These are phyloP conservation scores for Persicaria maculosa DNA, from an alignment of 148 eudicot genomes.

Conservation along the genomic window DNA sequence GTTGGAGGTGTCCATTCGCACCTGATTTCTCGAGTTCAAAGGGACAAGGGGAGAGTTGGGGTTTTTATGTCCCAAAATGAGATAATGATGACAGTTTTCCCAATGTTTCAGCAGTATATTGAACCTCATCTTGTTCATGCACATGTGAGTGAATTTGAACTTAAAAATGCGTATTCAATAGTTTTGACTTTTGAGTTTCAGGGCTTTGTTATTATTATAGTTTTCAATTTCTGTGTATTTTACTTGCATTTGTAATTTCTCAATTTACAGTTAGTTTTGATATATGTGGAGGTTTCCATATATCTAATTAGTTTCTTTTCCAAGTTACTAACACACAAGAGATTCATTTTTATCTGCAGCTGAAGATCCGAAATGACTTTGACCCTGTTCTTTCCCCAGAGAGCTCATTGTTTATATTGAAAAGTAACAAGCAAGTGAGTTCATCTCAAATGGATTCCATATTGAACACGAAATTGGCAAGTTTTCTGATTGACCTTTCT, in stretches of 20 bases:
- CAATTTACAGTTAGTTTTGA: neutral
- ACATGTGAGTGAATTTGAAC: constrained; percentile 59
- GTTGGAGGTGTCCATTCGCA: constrained; percentile 99
- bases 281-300: neutral
- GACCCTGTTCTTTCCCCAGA: constrained; percentile 99
- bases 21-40: constrained; percentile 91
- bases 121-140: constrained; percentile 99
- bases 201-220: neutral
- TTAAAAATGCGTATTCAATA: neutral
- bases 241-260: neutral
- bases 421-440: constrained; percentile 89
- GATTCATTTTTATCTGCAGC: constrained; percentile 37
- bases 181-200: neutral
- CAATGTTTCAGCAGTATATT: constrained; percentile 97
- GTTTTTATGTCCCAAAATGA: constrained; percentile 87
- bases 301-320: neutral
- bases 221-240: neutral
- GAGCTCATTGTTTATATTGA: constrained; percentile 93
- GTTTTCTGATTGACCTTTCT: neutral
- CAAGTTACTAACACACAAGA: neutral
- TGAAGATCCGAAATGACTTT: constrained; percentile 94
- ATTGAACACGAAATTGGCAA: constrained; percentile 1
- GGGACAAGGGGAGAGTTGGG: constrained; percentile 91
- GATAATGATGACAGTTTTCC: constrained; percentile 91
- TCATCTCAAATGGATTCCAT: constrained; percentile 11